Evolutionary conservation across 1,284 basidiomycete species (phyloP).

Genomic region (Ustilago loliicola): DNA sequence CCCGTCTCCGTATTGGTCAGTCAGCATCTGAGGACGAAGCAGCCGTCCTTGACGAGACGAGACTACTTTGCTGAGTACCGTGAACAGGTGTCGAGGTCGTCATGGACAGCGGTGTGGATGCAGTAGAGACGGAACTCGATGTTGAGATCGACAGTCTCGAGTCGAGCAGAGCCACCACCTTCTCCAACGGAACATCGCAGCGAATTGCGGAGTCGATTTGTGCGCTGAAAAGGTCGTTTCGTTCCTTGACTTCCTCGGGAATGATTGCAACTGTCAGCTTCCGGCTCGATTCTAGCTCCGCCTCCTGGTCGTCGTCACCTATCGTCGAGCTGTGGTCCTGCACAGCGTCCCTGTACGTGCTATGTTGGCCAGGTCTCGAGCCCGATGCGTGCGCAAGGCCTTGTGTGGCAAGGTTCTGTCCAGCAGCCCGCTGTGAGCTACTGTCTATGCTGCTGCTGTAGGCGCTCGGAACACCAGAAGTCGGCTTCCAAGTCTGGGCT

Average conservation of each 20-base stretch:
- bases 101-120: slow-evolving; percentile 19
- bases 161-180: slow-evolving; percentile 25
- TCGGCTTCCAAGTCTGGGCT: neutral
- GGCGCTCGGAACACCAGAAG: neutral
- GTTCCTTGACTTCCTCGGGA: slow-evolving; percentile 24
- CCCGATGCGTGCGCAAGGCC: neutral
- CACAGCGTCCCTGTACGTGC: neutral
- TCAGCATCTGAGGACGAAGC: slow-evolving; percentile 17
- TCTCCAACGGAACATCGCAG: slow-evolving; percentile 34
- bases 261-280: slow-evolving; percentile 5
- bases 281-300: neutral
- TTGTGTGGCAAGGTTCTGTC: neutral
- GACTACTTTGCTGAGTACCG: slow-evolving; percentile 7
- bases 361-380: neutral
- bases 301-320: neutral
- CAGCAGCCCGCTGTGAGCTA: neutral
- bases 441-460: neutral
- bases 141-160: slow-evolving; percentile 20
- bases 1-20: slow-evolving; percentile 5
- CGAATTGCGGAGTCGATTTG: slow-evolving; percentile 23
- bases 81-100: neutral
- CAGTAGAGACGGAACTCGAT: slow-evolving; percentile 23
- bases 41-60: slow-evolving; percentile 12
- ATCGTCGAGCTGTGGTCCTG: neutral
- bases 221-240: slow-evolving; percentile 20